Evolutionary conservation across 1,284 basidiomycete species (phyloP).

Genomic region (Coniferiporia sulphurascens): DNA sequence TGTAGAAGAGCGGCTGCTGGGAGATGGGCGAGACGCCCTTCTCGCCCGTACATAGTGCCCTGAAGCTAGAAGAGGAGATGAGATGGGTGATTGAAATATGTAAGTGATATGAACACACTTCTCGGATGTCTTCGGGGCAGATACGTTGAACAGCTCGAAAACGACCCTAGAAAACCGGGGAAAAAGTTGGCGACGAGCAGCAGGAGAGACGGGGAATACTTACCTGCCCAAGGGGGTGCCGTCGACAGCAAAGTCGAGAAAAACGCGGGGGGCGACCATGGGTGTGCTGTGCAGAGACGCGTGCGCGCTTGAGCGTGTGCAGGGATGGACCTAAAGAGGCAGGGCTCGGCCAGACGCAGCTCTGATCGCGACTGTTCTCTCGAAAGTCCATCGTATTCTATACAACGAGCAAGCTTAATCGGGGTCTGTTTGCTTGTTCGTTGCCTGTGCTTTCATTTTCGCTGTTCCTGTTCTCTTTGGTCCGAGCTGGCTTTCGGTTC

Average conservation of each 20-base stretch:
- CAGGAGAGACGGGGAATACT: conserved; percentile 23
- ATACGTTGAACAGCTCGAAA: conserved; percentile 77
- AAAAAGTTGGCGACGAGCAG: not conserved
- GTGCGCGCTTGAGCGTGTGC: not conserved
- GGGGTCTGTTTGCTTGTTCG: not conserved
- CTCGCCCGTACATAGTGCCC: conserved; percentile 85
- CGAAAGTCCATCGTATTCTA: not conserved
- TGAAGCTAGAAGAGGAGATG: conserved; percentile 54
- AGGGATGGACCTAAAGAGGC: not conserved
- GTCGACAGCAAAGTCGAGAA: conserved; percentile 61
- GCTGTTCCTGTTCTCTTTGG: not conserved
- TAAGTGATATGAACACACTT: conserved; percentile 49
- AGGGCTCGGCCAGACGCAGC: not conserved
- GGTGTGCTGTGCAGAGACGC: not conserved
- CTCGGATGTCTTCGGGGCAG: conserved; percentile 79
- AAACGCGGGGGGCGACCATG: conserved; percentile 56
- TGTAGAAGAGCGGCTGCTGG: conserved; percentile 76
- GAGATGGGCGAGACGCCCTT: conserved; percentile 63
- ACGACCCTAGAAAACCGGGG: conserved; percentile 46
- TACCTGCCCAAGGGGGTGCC: conserved; percentile 55
- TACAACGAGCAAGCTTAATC: not conserved
- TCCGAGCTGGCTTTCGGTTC: conserved; percentile 17
- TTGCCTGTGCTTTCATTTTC: not conserved
- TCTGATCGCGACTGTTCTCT: not conserved
- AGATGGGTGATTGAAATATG: not conserved